Percentiles rank a stretch among this genome's conserved stretches.
phyloP scores from a whole-genome alignment of 108 stramenopile species.

The Schizochytrium sp. region DNA sequence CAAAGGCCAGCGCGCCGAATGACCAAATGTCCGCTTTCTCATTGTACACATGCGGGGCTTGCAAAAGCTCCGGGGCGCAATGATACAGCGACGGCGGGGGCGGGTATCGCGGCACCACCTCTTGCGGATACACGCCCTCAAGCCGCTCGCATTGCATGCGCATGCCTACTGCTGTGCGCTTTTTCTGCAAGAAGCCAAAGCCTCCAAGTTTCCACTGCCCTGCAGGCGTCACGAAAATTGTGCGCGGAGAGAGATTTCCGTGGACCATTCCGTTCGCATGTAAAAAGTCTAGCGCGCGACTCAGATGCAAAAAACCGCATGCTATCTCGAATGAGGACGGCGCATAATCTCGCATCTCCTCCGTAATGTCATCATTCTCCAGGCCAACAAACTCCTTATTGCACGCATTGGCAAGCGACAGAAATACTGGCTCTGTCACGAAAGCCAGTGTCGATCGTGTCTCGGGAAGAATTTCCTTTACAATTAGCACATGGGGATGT shows the following conservation, averaged over 20 bases:
- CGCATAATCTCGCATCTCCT: background rate
- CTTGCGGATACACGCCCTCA: background rate
- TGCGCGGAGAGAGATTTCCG: background rate
- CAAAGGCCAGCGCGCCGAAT: background rate
- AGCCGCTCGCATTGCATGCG: background rate
- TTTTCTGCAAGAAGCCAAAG: background rate
- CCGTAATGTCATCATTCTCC: background rate
- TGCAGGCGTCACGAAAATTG: background rate
- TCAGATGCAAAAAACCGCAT: background rate
- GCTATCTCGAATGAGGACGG: background rate
- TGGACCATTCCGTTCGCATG: slow-evolving; percentile 4
- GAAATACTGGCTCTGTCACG: background rate
- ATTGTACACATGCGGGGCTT: background rate
- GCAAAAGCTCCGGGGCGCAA: background rate
- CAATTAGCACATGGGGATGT: background rate
- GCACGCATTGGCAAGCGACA: background rate
- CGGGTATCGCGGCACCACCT: background rate
- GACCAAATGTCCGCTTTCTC: background rate
- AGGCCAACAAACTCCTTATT: background rate
- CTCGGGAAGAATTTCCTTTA: background rate
- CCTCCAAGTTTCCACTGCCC: background rate
- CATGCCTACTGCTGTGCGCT: background rate
- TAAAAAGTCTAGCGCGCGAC: background rate
- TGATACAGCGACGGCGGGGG: background rate
- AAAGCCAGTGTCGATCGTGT: background rate